Evolutionary conservation across 345 rosid genomes (phyloP), one percentile per base, ranked within the genome.

Genomic region (Linum usitatissimum): DNA sequence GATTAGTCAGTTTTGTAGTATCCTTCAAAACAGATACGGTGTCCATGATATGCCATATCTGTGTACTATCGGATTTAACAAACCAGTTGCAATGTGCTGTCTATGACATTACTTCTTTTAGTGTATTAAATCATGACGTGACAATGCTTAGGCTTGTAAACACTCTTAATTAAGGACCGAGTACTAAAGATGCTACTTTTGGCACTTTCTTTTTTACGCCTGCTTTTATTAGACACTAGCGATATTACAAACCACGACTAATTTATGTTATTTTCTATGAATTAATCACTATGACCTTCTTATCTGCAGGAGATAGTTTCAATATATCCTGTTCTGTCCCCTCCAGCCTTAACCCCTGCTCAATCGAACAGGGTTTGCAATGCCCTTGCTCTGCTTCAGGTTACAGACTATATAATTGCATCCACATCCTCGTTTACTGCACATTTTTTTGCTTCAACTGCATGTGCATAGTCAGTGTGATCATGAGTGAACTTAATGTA

Each of bases 371-470:
- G 99, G 68, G 99, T 94, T 53, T 94, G 99, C 77, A 90, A 94
- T 75, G 95, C 96, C 55, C 90, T 94, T 40, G 99, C 99, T 36
- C 96, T 94, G 73, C 97, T 94, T 78, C 99, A 94, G 95, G 99
- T 93, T 48, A 53, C 42, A 18, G 36, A 6, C 30, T 61, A 57
- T 18, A 5, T 12, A 19, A 15, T 65, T 55, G 2, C 14, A n/a
- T 8, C 60, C 30, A 30, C 10, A 18, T 14, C n/a, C 48, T 55
- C 55, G 31, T 6, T 30, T 49, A 18, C n/a, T 8, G 61, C 9
- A 61, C 19, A 6, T 42, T 31, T 31, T 30, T 64, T 53, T n/a
- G 49, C 13, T 65, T 62, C 17, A 8, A 31, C 36, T 31, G 6
- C 36, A 2, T 31, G 36, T 31, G 36, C 6, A 31, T 31, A 31